A percentile compares a stretch with the other conserved stretches of the same genome.
Conservation (phyloP, 2,329 filamentous ascomycete species). For the Ophiocordyceps unilateralis region DNA sequence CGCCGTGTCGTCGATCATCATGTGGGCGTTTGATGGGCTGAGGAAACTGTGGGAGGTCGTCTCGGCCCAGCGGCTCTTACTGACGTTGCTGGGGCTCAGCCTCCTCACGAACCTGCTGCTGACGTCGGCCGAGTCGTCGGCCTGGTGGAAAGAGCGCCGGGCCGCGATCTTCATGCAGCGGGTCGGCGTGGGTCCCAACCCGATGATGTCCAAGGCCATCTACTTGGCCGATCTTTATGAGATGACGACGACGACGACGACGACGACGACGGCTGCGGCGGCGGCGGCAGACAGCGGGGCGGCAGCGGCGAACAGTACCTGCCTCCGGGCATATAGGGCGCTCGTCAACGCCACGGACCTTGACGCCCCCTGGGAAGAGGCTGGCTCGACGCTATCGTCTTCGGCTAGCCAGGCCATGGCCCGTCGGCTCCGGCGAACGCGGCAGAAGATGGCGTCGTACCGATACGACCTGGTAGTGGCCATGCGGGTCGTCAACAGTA, state of each 20-base stretch:
- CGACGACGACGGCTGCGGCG: constrained; percentile 8
- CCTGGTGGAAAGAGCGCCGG: constrained; percentile 75
- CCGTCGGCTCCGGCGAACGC: constrained; percentile 55
- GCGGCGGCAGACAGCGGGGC: constrained; percentile 16
- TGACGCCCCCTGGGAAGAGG: constrained; percentile 36
- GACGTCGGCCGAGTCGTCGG: constrained; percentile 52
- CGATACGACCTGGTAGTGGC: constrained; percentile 83
- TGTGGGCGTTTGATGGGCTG: constrained; percentile 54
- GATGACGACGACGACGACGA: constrained; percentile 27
- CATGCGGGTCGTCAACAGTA: constrained; percentile 72
- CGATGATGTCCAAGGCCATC: constrained; percentile 69
- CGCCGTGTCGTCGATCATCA: constrained; percentile 56
- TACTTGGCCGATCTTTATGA: constrained; percentile 69
- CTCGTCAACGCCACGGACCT: constrained; percentile 40
- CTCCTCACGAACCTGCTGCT: constrained; percentile 57
- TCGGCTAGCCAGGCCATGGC: constrained; percentile 35
- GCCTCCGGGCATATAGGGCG: constrained; percentile 44
- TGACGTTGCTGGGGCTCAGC: constrained; percentile 52
- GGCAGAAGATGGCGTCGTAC: constrained; percentile 68
- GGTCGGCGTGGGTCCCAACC: constrained; percentile 63
- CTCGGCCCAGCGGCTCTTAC: constrained; percentile 57
- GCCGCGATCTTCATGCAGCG: constrained; percentile 67
- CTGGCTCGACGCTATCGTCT: constrained; percentile 28
- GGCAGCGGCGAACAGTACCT: constrained; percentile 32
- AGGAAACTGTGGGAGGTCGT: constrained; percentile 49